Percentiles rank a stretch among this genome's conserved stretches.
Conservation (phyloP, 129 eudicot genomes). For the Logfia minima region DNA sequence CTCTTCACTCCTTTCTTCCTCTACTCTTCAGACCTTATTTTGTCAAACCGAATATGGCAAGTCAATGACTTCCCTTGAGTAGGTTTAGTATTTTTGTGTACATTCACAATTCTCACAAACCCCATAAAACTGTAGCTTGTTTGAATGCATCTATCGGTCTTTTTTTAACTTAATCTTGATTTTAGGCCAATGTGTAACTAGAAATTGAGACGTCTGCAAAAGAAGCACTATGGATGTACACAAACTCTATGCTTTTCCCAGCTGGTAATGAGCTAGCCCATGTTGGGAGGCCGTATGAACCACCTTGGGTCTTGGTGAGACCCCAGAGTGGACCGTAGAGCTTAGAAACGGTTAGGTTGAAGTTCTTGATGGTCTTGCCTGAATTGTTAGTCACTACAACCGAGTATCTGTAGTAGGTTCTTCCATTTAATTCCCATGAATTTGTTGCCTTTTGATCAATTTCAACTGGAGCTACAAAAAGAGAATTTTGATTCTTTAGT, state of each 20-base stretch:
- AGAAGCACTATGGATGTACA: conserved; percentile 77
- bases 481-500: background rate
- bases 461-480: conserved; percentile 48
- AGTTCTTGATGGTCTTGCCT: conserved; percentile 55
- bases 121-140: conserved; percentile 33
- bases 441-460: conserved; percentile 62
- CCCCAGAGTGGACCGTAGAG: conserved; percentile 97
- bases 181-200: conserved; percentile 64
- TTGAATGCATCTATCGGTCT: conserved; percentile 2
- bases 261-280: conserved; percentile 73
- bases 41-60: conserved; percentile 34
- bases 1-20: conserved; percentile 93
- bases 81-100: conserved; percentile 30
- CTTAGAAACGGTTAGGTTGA: conserved; percentile 63
- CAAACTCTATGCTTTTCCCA: conserved; percentile 85
- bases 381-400: conserved; percentile 80
- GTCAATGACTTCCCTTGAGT: conserved; percentile 26
- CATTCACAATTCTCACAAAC: conserved; percentile 57
- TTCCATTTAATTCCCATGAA: conserved; percentile 74
- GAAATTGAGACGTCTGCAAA: conserved; percentile 66
- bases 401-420: conserved; percentile 82
- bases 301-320: conserved; percentile 58
- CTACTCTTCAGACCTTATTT: conserved; percentile 47
- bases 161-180: conserved; percentile 9
- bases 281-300: conserved; percentile 63